These are phyloP conservation scores for Candida sithepensis DNA, from an alignment of 805 yeast genomes.

Conservation along the genomic window DNA sequence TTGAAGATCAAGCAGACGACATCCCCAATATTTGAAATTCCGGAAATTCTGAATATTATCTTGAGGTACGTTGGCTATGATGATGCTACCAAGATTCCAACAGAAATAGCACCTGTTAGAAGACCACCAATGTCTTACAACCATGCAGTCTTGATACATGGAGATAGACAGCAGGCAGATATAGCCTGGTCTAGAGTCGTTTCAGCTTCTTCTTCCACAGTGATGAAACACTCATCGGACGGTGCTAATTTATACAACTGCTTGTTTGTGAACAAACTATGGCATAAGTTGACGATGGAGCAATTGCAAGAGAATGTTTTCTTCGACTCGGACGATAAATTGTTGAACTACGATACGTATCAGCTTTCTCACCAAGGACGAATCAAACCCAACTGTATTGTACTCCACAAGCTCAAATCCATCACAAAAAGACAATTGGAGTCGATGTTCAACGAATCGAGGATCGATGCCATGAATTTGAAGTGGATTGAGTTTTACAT, in stretches of 20 bases:
- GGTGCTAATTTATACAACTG: conserved; percentile 51
- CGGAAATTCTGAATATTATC: conserved; percentile 68
- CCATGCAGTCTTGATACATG: conserved; percentile 65
- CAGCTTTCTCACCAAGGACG: not conserved
- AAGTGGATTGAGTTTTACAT: conserved; percentile 78
- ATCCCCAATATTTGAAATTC: conserved; percentile 57
- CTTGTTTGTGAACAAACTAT: conserved; percentile 62
- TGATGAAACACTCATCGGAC: not conserved
- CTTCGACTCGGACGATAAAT: conserved; percentile 47
- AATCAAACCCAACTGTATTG: conserved; percentile 39
- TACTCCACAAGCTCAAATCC: conserved; percentile 62
- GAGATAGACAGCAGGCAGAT: conserved; percentile 35
- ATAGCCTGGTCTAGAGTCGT: conserved; percentile 29
- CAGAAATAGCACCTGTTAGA: conserved; percentile 55
- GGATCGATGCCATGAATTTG: conserved; percentile 44
- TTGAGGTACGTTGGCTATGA: conserved; percentile 57
- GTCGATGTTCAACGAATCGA: conserved; percentile 31
- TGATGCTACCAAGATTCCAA: conserved; percentile 46
- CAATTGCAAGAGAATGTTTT: conserved; percentile 52
- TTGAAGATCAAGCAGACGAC: conserved; percentile 1
- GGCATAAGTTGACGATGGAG: conserved; percentile 54
- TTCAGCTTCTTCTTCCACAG: conserved; percentile 11
- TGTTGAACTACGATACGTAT: conserved; percentile 17
- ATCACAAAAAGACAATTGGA: conserved; percentile 51
- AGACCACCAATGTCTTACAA: conserved; percentile 65